Percentiles rank a stretch among this genome's conserved stretches.
Evolutionary conservation across 169 alveolate genomes (phyloP).

Genomic region (Plasmodium knowlesi): DNA sequence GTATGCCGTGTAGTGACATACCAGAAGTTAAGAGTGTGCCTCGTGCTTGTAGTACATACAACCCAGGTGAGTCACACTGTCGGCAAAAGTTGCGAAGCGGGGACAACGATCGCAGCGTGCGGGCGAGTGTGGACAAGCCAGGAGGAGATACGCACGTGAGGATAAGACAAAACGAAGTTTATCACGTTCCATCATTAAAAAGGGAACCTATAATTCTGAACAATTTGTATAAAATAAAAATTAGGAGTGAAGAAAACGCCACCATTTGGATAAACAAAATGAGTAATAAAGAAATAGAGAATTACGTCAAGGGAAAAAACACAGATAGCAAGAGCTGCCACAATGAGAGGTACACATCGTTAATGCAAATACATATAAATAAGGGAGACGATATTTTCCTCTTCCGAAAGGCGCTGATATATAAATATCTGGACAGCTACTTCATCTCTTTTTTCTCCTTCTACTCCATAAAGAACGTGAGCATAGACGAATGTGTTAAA

Average conservation of each 20-base stretch:
- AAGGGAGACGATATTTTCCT: slow-evolving; percentile 9
- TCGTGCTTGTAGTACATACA: neutral
- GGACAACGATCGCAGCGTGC: neutral
- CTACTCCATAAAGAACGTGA: slow-evolving; percentile 3
- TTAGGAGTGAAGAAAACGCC: neutral
- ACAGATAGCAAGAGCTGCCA: neutral
- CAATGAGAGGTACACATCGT: slow-evolving; percentile 11
- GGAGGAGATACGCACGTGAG: neutral
- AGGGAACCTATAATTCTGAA: neutral
- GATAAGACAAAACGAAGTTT: neutral
- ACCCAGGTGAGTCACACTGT: neutral
- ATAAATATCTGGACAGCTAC: slow-evolving; percentile 57
- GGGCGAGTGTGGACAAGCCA: neutral
- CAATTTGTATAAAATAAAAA: slow-evolving; percentile 11
- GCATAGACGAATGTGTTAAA: neutral
- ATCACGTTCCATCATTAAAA: neutral
- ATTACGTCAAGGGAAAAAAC: neutral
- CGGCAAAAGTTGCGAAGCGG: neutral
- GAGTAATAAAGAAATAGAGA: slow-evolving; percentile 14
- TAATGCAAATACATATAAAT: slow-evolving; percentile 23
- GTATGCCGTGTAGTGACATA: neutral
- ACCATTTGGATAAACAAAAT: neutral
- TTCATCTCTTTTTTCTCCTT: slow-evolving; percentile 51
- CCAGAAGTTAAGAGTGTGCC: neutral
- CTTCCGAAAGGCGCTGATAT: slow-evolving; percentile 46